Percentiles rank a stretch among this genome's conserved stretches.
Evolutionary conservation across 2,329 filamentous ascomycete species (phyloP).

Genomic region (Alternaria consortialis): DNA sequence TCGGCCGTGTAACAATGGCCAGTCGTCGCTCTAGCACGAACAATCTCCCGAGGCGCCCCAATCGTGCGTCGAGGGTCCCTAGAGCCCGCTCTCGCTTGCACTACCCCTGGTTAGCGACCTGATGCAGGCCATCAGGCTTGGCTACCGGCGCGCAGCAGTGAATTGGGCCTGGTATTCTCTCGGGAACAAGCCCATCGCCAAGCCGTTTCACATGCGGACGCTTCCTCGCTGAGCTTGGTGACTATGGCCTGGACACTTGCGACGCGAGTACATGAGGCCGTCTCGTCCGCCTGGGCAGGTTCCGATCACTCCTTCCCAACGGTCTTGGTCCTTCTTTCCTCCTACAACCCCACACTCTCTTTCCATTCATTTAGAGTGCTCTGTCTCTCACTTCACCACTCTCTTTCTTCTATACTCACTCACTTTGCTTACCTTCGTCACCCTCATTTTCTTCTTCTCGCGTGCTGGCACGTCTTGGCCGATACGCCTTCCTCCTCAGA

Average conservation of each 20-base stretch:
- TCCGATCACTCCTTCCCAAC: constrained; percentile 14
- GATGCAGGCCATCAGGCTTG: constrained; percentile 22
- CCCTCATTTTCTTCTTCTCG: constrained; percentile 23
- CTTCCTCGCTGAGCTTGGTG: constrained; percentile 47
- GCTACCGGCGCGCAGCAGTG: constrained; percentile 30
- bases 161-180: constrained; percentile 35
- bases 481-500: constrained; percentile 38
- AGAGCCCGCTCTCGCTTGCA: constrained; percentile 4
- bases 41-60: constrained; percentile 30
- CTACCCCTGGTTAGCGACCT: constrained; percentile 1
- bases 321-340: constrained; percentile 35
- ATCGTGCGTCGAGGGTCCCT: constrained; percentile 21
- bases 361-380: constrained; percentile 46
- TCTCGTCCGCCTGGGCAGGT: constrained; percentile 22
- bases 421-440: constrained; percentile 19
- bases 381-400: constrained; percentile 22
- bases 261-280: constrained; percentile 42
- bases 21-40: constrained; percentile 9
- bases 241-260: constrained; percentile 32
- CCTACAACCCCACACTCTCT: constrained; percentile 22
- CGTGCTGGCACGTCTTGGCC: constrained; percentile 54
- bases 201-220: constrained; percentile 49
- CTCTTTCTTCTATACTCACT: constrained; percentile 22
- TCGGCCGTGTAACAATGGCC: neutral
- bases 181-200: constrained; percentile 43